Percentiles rank a stretch among this genome's conserved stretches.
Evolutionary conservation across 345 rosid species (phyloP).

Genomic region (Physaria fendleri): DNA sequence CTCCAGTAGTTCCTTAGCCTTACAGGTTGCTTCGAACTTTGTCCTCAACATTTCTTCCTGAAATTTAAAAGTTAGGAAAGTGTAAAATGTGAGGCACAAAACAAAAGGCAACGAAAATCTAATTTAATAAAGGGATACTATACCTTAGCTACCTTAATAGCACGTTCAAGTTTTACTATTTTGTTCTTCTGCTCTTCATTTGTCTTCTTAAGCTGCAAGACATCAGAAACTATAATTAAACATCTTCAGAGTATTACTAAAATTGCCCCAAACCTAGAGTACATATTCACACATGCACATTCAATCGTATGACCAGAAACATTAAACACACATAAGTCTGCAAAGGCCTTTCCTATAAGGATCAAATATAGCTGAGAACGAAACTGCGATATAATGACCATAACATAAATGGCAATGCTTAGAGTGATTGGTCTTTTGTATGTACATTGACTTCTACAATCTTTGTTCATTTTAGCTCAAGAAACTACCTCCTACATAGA

Average conservation of each 20-base stretch:
- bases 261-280: neutral
- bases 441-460: too few species aligned
- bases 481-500: too few species aligned
- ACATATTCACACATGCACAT: neutral
- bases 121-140: neutral
- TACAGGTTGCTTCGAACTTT: constrained; percentile 68
- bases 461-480: too few species aligned
- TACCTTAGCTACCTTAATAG: constrained; percentile 92
- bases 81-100: constrained; percentile 1
- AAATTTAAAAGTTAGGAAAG: neutral
- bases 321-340: too few species aligned
- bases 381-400: too few species aligned
- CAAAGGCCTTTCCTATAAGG: too few species aligned
- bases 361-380: neutral
- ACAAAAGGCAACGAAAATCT: neutral
- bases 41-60: constrained; percentile 89
- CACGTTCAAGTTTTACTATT: constrained; percentile 80
- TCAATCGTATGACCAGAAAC: neutral
- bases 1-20: constrained; percentile 60
- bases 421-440: too few species aligned
- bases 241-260: constrained; percentile 4
- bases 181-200: constrained; percentile 67
- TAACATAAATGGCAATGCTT: too few species aligned
- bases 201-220: constrained; percentile 64
- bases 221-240: constrained; percentile 3